Conservation (phyloP, 805 yeast species). For the Candida mattraensis region DNA sequence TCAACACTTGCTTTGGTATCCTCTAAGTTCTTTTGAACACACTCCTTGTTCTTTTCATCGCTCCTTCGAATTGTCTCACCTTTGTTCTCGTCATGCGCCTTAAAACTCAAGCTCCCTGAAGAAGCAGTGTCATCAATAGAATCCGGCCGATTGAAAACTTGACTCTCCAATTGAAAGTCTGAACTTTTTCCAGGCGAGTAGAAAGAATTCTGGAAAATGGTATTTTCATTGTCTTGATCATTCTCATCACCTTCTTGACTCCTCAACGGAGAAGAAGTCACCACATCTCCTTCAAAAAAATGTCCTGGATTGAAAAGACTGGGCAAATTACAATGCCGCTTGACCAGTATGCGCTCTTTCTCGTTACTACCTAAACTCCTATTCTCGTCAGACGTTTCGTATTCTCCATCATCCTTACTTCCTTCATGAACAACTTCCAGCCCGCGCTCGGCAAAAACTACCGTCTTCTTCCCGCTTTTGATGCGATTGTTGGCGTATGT, state of each 20-base stretch:
- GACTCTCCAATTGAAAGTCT: no score
- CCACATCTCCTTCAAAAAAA: neutral
- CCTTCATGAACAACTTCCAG: constrained; percentile 5
- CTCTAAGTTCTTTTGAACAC: no score
- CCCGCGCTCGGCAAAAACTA: constrained; percentile 10
- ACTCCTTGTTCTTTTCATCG: no score
- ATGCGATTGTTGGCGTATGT: constrained; percentile 11
- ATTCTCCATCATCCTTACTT: neutral
- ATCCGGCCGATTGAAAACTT: no score
- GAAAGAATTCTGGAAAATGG: no score
- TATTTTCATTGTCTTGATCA: neutral
- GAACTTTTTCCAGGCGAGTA: no score
- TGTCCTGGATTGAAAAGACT: constrained; percentile 1
- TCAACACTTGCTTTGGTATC: no score
- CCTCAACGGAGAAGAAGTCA: neutral
- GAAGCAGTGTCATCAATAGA: no score
- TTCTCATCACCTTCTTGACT: neutral
- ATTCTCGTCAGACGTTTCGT: neutral
- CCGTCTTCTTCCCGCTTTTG: constrained; percentile 12
- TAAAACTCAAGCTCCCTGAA: no score
- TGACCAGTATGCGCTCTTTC: no score
- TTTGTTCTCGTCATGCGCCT: no score
- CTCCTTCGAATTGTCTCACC: no score
- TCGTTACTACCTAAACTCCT: neutral
- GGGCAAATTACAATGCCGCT: constrained; percentile 1